These are phyloP conservation scores for Sporisorium graminicola DNA, from an alignment of 1,284 basidiomycete genomes.

Conservation along the genomic window DNA sequence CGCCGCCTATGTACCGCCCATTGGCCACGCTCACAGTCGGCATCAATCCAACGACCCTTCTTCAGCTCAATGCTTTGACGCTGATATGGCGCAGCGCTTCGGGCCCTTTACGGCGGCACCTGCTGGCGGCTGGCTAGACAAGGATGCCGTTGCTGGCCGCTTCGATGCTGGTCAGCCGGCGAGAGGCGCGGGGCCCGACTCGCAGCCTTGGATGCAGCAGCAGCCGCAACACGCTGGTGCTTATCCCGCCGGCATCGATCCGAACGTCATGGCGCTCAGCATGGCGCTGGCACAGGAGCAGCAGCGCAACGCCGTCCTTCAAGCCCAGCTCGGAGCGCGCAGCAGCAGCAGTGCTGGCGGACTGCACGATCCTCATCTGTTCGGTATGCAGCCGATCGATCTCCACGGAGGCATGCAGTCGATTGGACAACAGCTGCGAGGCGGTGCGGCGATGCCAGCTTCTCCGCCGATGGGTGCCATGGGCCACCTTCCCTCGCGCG, in stretches of 20 bases:
- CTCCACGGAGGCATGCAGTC: slow-evolving; percentile 29
- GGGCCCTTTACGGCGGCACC: slow-evolving; percentile 53
- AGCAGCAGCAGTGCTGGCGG: slow-evolving; percentile 4
- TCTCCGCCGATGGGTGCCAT: slow-evolving; percentile 28
- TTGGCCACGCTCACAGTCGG: slow-evolving; percentile 54
- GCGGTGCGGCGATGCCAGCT: slow-evolving; percentile 8
- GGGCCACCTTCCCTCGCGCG: slow-evolving; percentile 23
- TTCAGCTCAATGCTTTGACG: slow-evolving; percentile 15
- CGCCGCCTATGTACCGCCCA: slow-evolving; percentile 53
- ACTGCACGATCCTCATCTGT: slow-evolving; percentile 36
- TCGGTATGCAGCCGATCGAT: slow-evolving; percentile 46
- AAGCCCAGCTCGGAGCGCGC: slow-evolving; percentile 51
- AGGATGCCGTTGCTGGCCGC: slow-evolving; percentile 34
- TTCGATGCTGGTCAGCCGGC: slow-evolving; percentile 3
- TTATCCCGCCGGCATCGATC: slow-evolving; percentile 24
- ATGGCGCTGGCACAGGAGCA: slow-evolving; percentile 58
- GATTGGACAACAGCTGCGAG: slow-evolving; percentile 45
- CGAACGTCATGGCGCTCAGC: slow-evolving; percentile 52
- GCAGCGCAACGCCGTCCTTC: slow-evolving; percentile 53
- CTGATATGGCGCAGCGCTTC: slow-evolving; percentile 16
- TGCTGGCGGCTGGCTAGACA: slow-evolving; percentile 35
- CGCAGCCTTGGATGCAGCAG: slow-evolving; percentile 31
- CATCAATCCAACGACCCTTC: slow-evolving; percentile 30
- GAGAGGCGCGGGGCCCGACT: slow-evolving; percentile 5
- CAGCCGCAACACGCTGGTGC: slow-evolving; percentile 5